Percentiles rank a stretch among this genome's conserved stretches.
Conservation (phyloP, 73 alveolate genomes). For the Paramecium sexaurelia region DNA sequence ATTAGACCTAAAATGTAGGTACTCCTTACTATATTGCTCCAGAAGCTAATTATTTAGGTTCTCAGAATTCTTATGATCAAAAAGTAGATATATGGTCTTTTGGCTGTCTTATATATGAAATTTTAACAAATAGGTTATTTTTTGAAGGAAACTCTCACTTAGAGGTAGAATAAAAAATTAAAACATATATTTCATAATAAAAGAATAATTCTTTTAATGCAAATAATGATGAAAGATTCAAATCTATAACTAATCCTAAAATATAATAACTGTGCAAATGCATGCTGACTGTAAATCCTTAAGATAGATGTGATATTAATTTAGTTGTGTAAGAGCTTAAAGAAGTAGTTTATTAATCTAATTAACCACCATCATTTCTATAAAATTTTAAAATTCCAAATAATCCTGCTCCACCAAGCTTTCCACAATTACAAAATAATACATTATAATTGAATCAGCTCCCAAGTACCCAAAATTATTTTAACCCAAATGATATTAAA, state of each 20-base stretch:
- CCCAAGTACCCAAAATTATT: no score
- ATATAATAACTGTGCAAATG: not conserved
- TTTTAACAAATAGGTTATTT: not conserved
- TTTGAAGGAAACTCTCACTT: not conserved
- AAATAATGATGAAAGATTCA: not conserved
- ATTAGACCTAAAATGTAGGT: not conserved
- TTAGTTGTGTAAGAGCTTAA: not conserved
- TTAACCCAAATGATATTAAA: no score
- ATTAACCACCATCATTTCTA: no score
- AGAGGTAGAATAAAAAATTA: not conserved
- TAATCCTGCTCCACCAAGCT: no score
- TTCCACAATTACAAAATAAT: no score
- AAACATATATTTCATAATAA: not conserved
- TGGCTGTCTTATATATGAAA: not conserved
- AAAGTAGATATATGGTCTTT: not conserved
- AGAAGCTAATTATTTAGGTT: not conserved
- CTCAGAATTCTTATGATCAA: not conserved
- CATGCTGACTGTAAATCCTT: not conserved
- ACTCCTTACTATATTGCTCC: conserved; percentile 15
- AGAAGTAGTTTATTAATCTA: no score
- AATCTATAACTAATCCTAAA: not conserved
- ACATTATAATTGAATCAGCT: no score
- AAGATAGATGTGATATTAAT: not conserved
- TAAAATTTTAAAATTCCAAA: no score
- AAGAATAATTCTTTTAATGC: not conserved